A percentile compares a stretch with the other conserved stretches of the same genome.
These are phyloP conservation scores for Xylaria acuta DNA, from an alignment of 495 filamentous ascomycete species.

Conservation along the genomic window DNA sequence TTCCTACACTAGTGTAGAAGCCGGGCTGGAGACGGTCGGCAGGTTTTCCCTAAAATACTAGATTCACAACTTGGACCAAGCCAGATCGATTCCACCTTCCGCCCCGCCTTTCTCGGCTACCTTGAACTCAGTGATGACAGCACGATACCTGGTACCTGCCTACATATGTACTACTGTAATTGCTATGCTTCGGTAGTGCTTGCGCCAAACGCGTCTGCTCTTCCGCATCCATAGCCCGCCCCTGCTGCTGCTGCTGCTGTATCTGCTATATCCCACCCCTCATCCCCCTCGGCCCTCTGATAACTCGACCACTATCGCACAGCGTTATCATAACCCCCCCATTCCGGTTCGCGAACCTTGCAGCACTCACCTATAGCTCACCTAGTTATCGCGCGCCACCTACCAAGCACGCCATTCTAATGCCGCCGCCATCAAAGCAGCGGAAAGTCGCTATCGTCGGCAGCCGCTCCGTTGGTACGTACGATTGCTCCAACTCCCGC, in stretches of 20 bases:
- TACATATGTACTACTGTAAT: neutral
- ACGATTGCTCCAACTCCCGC: conserved; percentile 36
- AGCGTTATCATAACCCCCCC: conserved; percentile 19
- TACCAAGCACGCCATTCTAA: conserved; percentile 45
- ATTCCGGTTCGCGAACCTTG: conserved; percentile 7
- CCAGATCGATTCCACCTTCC: neutral
- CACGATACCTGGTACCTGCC: neutral
- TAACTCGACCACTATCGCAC: conserved; percentile 16
- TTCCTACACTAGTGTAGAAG: too few species aligned
- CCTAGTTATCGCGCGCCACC: conserved; percentile 28
- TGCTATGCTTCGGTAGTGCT: neutral
- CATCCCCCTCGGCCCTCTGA: neutral
- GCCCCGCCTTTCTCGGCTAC: conserved; percentile 8
- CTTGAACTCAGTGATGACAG: neutral
- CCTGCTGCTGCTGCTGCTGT: conserved; percentile 1
- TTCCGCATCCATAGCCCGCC: neutral
- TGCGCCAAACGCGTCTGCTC: neutral
- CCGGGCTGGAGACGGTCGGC: neutral
- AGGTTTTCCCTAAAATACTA: neutral
- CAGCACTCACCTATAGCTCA: conserved; percentile 13
- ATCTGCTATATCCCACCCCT: conserved; percentile 1
- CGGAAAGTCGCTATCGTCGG: conserved; percentile 98
- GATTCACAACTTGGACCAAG: neutral
- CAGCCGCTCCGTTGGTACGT: conserved; percentile 90
- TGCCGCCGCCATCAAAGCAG: conserved; percentile 89